A percentile compares a stretch with the other conserved stretches of the same genome.
Conservation (phyloP, 306 rosid species). For the Citrullus amarus region DNA sequence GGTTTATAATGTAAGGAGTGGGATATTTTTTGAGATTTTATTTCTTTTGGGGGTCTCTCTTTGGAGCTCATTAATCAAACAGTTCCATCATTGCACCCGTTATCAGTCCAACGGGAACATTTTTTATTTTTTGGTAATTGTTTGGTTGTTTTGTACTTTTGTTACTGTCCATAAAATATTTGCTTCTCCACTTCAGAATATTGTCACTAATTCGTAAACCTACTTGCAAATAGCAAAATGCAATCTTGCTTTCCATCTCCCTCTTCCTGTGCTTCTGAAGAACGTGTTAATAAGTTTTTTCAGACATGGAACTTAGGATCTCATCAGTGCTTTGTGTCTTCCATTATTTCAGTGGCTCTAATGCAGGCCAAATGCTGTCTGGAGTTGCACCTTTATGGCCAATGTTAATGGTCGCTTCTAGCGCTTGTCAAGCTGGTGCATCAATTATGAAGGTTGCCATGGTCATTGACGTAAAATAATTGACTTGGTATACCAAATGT, state of each 20-base stretch:
- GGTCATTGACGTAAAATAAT: constrained; percentile 9
- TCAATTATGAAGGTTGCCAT: constrained; percentile 66
- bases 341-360: constrained; percentile 41
- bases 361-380: constrained; percentile 72
- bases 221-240: neutral
- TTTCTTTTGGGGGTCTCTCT: neutral
- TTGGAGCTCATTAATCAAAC: neutral
- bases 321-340: constrained; percentile 18
- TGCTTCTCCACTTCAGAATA: neutral
- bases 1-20: neutral
- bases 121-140: neutral
- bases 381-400: constrained; percentile 74
- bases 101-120: neutral
- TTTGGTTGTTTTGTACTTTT: neutral
- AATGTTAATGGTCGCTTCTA: constrained; percentile 63
- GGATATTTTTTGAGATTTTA: neutral
- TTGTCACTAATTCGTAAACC: neutral
- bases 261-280: neutral
- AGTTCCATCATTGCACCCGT: neutral
- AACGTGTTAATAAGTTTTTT: neutral
- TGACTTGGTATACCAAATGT: constrained; percentile 10
- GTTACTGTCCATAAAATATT: neutral
- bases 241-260: neutral
- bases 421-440: constrained; percentile 87
- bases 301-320: constrained; percentile 7